These are phyloP conservation scores for Neurospora sp. DNA, from an alignment of 495 filamentous ascomycete genomes.

Conservation along the genomic window DNA sequence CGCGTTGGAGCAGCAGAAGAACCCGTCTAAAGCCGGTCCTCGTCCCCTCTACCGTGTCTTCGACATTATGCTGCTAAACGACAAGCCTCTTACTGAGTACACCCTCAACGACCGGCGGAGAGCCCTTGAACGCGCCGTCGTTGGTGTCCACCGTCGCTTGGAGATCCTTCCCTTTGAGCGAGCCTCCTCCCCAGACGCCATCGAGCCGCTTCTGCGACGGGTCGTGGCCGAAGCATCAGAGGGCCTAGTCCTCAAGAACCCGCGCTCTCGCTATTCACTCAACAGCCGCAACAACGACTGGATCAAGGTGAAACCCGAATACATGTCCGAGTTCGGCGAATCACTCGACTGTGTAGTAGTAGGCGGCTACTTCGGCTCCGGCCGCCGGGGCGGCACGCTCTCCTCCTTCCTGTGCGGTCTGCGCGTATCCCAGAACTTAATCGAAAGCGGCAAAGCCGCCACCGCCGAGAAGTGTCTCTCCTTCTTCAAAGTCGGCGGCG, in stretches of 20 bases:
- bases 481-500: constrained; percentile 94
- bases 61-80: constrained; percentile 86
- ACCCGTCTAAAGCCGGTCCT: constrained; percentile 58
- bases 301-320: constrained; percentile 99
- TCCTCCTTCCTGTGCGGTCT: constrained; percentile 85
- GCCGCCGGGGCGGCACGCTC: constrained; percentile 69
- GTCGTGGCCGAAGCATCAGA: constrained; percentile 85
- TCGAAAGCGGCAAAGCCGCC: constrained; percentile 36
- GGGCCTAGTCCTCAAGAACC: constrained; percentile 91
- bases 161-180: constrained; percentile 71
- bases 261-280: constrained; percentile 70
- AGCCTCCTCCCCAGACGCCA: constrained; percentile 55
- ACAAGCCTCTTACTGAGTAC: constrained; percentile 65
- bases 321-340: constrained; percentile 96
- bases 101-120: constrained; percentile 71
- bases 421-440: constrained; percentile 59
- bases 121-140: constrained; percentile 60
- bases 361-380: constrained; percentile 88
- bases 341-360: constrained; percentile 81
- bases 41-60: constrained; percentile 81
- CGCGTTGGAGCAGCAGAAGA: constrained; percentile 69
- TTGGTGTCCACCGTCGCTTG: constrained; percentile 57
- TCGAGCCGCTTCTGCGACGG: constrained; percentile 68
- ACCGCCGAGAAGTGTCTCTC: constrained; percentile 71
- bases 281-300: constrained; percentile 94